Percentiles rank a stretch among this genome's conserved stretches.
phyloP scores from a whole-genome alignment of 495 filamentous ascomycete species.

The Hyaloscypha hepaticicola region DNA sequence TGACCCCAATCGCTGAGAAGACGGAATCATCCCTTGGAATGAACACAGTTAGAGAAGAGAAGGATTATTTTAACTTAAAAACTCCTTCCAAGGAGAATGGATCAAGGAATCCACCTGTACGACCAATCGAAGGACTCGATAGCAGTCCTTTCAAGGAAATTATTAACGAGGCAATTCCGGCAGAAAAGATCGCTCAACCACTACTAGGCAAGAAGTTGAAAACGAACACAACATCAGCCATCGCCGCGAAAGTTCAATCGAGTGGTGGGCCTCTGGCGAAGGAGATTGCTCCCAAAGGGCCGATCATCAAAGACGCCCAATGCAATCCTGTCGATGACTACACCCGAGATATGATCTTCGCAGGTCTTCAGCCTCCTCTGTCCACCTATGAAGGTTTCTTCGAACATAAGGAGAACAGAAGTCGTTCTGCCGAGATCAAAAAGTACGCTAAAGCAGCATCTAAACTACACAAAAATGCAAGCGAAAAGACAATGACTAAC shows the following conservation, averaged over 20 bases:
- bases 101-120: constrained; percentile 34
- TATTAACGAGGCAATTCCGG: constrained; percentile 40
- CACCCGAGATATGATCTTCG: constrained; percentile 71
- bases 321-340: constrained; percentile 84
- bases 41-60: constrained; percentile 49
- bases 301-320: constrained; percentile 74
- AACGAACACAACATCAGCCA: constrained; percentile 30
- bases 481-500: constrained; percentile 58
- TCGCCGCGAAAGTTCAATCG: constrained; percentile 26
- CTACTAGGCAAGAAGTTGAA: constrained; percentile 39
- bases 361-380: constrained; percentile 67
- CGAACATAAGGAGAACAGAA: constrained; percentile 59
- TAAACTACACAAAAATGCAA: constrained; percentile 59
- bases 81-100: constrained; percentile 65
- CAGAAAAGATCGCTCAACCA: constrained; percentile 47
- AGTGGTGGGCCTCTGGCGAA: constrained; percentile 23
- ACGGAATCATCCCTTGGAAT: constrained; percentile 82
- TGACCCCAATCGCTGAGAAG: constrained; percentile 96
- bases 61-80: constrained; percentile 63
- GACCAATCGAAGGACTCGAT: constrained; percentile 45
- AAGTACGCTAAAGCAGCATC: constrained; percentile 69
- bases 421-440: constrained; percentile 69
- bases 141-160: constrained; percentile 72
- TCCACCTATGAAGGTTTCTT: constrained; percentile 74
- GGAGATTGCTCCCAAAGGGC: constrained; percentile 45